A percentile compares a stretch with the other conserved stretches of the same genome.
Conservation (phyloP, 148 eudicot genomes). For the Spergularia bocconei region DNA sequence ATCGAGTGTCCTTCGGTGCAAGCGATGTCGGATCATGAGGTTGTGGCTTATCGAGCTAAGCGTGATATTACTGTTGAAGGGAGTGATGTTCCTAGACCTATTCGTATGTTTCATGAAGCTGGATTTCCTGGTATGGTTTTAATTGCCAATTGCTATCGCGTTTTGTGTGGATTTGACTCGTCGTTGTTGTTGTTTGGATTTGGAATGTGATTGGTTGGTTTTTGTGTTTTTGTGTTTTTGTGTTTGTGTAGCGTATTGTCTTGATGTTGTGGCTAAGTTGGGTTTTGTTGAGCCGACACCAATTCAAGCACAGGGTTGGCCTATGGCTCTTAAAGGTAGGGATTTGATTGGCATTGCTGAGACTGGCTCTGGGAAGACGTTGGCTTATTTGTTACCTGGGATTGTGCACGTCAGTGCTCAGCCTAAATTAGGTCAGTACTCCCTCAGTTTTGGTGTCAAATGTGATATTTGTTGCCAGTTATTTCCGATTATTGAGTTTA, state of each 20-base stretch:
- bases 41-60: slow-evolving; percentile 38
- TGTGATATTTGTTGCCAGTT: not conserved
- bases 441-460: not conserved
- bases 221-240: not conserved
- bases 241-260: slow-evolving; percentile 59
- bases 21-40: slow-evolving; percentile 50
- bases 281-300: slow-evolving; percentile 95
- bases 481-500: not conserved
- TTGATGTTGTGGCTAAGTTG: slow-evolving; percentile 68
- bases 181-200: not conserved
- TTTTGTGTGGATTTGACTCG: not conserved
- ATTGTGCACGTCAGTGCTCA: slow-evolving; percentile 89
- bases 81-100: slow-evolving; percentile 76
- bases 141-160: not conserved
- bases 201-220: slow-evolving; percentile 14
- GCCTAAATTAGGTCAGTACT: slow-evolving; percentile 67
- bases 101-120: slow-evolving; percentile 73
- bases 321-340: slow-evolving; percentile 97
- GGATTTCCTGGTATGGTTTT: slow-evolving; percentile 75
- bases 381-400: slow-evolving; percentile 91
- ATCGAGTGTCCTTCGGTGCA: slow-evolving; percentile 62
- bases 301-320: slow-evolving; percentile 98
- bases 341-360: slow-evolving; percentile 97
- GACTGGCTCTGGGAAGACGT: slow-evolving; percentile 97
- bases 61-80: slow-evolving; percentile 91